Evolutionary conservation across 2,329 filamentous ascomycete species (phyloP), one percentile per base, ranked within the genome.

Genomic region (Aspergillus fijiensis): DNA sequence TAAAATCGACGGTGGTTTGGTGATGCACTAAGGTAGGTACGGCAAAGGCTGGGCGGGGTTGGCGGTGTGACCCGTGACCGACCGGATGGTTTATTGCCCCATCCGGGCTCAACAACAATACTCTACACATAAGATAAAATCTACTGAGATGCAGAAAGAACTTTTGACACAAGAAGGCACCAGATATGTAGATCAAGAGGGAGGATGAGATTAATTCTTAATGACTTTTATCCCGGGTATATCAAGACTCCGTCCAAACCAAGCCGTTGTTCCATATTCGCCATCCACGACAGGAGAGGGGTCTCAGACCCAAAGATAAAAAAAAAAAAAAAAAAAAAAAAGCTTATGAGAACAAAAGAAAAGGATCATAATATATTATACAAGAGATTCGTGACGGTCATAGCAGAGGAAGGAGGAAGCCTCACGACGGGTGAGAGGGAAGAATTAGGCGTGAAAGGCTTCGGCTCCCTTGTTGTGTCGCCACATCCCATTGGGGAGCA

Each of bases 401-500:
- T 60, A 21, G 49, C 29, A 47, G 39, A 50, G 51, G 35, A 31
- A 52, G 47, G 33, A 2, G 21, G 5, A 33, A 19, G n/a, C 5
- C 10, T 49, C 14, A 27, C 42, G 14, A 27, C 42, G 14, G 39
- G 39, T 6, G 39, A 45, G 12, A 16, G 4, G 21, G 23, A n/a
- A 4, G 14, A 33, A 45, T 60, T 21, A 62, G 1, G 52, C 49
- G 31, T 51, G 58, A 53, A 35, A 58, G 5, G 31, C 49, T 25
- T 63, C 60, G 5, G 42, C 51, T 16, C 51, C 52, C 49, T 69
- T 68, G 48, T 53, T 35, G 9, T 62, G 62, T 27, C 67, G 64
- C 70, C 70, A 72, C 47, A 67, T 65, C 7, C 64, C 67, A 10
- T 62, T 66, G 4, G 69, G 62, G 4, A 71, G 29, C 45, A 73